These are phyloP conservation scores for Diatrype stigma DNA, from an alignment of 2,329 filamentous ascomycete species.

Conservation along the genomic window DNA sequence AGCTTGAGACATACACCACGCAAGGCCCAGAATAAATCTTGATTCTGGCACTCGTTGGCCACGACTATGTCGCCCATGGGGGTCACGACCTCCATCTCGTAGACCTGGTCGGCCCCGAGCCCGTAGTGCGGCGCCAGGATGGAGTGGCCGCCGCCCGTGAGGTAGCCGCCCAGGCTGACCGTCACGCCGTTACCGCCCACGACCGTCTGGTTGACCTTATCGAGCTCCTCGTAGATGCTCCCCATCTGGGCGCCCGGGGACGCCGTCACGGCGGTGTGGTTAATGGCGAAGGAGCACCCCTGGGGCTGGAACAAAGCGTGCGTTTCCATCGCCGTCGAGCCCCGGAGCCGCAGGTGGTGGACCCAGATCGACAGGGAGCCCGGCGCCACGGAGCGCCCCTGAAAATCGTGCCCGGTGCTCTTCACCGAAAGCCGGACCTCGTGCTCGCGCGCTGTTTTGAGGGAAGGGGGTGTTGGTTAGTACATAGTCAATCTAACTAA, in stretches of 20 bases:
- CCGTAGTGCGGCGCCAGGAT: slow-evolving; percentile 50
- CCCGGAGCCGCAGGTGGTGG: slow-evolving; percentile 40
- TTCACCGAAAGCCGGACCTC: slow-evolving; percentile 40
- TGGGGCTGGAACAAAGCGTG: slow-evolving; percentile 37
- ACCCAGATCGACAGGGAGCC: slow-evolving; percentile 53
- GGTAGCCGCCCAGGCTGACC: slow-evolving; percentile 58
- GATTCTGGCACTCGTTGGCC: slow-evolving; percentile 48
- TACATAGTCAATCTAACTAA: no score
- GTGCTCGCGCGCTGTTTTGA: slow-evolving; percentile 31
- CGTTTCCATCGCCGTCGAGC: slow-evolving; percentile 28
- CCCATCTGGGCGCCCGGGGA: slow-evolving; percentile 50
- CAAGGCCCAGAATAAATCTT: slow-evolving; percentile 62
- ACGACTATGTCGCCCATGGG: slow-evolving; percentile 45
- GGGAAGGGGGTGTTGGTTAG: neutral
- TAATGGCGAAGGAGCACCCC: slow-evolving; percentile 37
- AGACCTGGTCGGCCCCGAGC: slow-evolving; percentile 58
- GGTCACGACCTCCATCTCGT: slow-evolving; percentile 55
- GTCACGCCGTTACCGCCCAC: slow-evolving; percentile 52
- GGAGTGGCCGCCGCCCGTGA: slow-evolving; percentile 58
- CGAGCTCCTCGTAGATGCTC: slow-evolving; percentile 42
- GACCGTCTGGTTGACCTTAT: slow-evolving; percentile 41
- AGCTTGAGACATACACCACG: slow-evolving; percentile 42
- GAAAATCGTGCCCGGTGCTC: slow-evolving; percentile 42
- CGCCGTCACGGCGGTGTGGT: slow-evolving; percentile 45
- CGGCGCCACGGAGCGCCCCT: slow-evolving; percentile 41